Evolutionary conservation across 2,329 filamentous ascomycete species (phyloP).

Genomic region (Triangularia setosa): DNA sequence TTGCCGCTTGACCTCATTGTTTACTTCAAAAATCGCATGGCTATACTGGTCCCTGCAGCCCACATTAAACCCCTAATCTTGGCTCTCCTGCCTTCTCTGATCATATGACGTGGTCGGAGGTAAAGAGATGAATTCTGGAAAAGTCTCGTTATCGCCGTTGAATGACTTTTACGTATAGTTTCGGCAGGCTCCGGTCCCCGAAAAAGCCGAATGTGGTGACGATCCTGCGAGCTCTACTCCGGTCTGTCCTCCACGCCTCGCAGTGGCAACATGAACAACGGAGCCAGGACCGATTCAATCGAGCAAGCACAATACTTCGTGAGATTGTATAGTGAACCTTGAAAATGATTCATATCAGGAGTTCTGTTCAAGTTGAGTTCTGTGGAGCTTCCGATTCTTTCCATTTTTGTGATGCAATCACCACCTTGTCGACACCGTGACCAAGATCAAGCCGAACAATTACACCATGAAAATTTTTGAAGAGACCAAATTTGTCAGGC

Average conservation of each 20-base stretch:
- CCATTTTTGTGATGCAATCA: background rate
- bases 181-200: background rate
- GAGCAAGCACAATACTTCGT: too few species aligned
- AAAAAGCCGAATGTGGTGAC: background rate
- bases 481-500: background rate
- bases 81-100: background rate
- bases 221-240: background rate
- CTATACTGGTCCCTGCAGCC: background rate
- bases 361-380: too few species aligned
- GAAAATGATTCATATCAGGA: background rate
- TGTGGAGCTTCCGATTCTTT: too few species aligned
- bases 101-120: background rate
- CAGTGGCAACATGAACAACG: background rate
- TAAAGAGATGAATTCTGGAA: background rate
- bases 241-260: background rate
- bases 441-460: background rate
- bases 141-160: background rate
- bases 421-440: too few species aligned
- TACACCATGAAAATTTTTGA: background rate
- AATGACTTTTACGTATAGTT: background rate
- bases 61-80: background rate
- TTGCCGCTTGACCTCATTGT: background rate
- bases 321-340: background rate
- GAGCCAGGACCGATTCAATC: background rate
- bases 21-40: background rate